Base-by-base conservation (phyloP, 208 protist species). In the Leishmania turanica region DNA sequence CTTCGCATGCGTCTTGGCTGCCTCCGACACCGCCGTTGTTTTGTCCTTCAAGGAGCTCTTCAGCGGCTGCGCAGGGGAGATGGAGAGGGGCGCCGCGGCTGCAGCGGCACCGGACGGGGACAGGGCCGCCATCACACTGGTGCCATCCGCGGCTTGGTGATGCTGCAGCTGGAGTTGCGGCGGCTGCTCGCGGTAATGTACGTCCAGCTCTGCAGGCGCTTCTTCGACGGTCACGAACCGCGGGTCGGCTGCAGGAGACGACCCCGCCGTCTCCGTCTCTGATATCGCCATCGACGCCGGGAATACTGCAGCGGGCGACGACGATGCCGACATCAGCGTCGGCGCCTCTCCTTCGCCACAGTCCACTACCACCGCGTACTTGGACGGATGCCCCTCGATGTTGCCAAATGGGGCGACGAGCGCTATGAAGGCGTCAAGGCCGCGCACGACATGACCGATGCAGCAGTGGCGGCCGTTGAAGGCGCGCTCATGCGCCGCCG, bases 321-420 rank as follows among this genome's bases (percentile, higher is more conserved):
- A 21, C 34, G 34, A 21, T 76, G 47, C n/a, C 58, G 42, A 58
- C 65, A 70, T 85, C 78, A 72, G 60, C 13, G 19, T 81, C 65
- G 76, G 77, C 9, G 77, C 77, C 62, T 21, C 17, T 19, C 92
- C 94, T 17, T 86, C 84, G 27, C 94, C 94, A 66, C 94, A 97
- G 82, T 96, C 92, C 19, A 91, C 86, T 37, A 96, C 85, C 8
- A 97, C 87, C 5, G 85, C 90, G 79, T 93, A 97, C 42, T 90
- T 87, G 6, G 88, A 90, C 65, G 94, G 92, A 65, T 95, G 75
- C 4, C 94, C 94, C 27, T 91, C 81, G 31, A 87, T 85, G 78
- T 93, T 87, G 17, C 94, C 94, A 69, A 77, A 91, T 34, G 92
- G 88, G 15, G 83, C 90, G 7, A 97, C 90, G 42, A 94, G 84